Conservation (phyloP, 148 eudicot genomes). For the Nyssa sinensis region DNA sequence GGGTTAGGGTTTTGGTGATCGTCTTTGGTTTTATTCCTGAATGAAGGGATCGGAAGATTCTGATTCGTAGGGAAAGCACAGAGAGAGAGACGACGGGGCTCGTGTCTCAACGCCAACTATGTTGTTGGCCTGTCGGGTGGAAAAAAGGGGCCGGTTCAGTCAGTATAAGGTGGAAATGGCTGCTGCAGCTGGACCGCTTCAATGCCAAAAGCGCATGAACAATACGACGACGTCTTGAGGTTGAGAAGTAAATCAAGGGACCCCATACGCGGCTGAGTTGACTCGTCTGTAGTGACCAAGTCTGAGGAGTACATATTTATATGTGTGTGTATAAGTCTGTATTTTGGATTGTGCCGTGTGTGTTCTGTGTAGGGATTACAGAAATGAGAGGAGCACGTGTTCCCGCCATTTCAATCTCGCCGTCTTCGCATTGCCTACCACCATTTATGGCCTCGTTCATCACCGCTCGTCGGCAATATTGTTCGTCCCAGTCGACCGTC, state of each 20-base stretch:
- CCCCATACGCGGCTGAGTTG: no score
- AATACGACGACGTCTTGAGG: no score
- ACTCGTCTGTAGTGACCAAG: no score
- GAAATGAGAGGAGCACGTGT: conserved; percentile 10
- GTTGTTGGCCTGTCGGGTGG: neutral
- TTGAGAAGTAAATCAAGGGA: no score
- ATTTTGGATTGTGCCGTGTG: no score
- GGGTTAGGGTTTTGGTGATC: neutral
- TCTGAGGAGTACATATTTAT: no score
- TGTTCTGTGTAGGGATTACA: neutral
- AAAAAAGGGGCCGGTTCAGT: neutral
- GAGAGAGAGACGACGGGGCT: neutral
- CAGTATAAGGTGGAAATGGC: no score
- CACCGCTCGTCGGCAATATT: neutral
- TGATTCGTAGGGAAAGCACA: neutral
- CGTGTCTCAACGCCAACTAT: conserved; percentile 8
- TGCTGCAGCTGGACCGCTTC: no score
- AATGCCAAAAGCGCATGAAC: no score
- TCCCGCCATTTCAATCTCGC: conserved; percentile 12
- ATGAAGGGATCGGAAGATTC: neutral
- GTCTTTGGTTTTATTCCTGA: neutral
- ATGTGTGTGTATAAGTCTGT: no score
- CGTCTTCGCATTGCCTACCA: neutral
- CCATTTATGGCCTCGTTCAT: neutral
- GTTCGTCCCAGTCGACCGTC: conserved; percentile 5